Evolutionary conservation across 495 filamentous ascomycete genomes (phyloP).

Genomic region (Tuber calosporum): DNA sequence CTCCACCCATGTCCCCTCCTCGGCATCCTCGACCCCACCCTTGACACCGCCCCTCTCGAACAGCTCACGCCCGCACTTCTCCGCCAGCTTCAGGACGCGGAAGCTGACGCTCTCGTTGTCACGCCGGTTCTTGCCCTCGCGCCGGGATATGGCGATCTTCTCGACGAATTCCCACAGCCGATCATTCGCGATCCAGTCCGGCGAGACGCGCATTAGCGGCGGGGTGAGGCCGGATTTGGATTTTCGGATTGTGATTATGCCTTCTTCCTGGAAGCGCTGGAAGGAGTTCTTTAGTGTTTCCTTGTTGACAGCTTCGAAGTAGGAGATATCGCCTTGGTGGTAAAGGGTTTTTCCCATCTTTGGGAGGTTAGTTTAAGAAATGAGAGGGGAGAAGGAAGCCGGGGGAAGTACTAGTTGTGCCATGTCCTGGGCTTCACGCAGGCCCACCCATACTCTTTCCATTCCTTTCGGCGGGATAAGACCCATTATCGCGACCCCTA

Average conservation of each 20-base stretch:
- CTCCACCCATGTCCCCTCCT: neutral
- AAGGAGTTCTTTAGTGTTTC: slow-evolving; percentile 92
- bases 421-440: slow-evolving; percentile 68
- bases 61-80: slow-evolving; percentile 47
- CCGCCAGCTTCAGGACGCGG: slow-evolving; percentile 66
- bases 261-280: slow-evolving; percentile 79
- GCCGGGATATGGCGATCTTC: slow-evolving; percentile 67
- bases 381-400: neutral
- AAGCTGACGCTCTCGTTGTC: slow-evolving; percentile 84
- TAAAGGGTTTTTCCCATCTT: slow-evolving; percentile 94
- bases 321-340: slow-evolving; percentile 91
- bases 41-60: slow-evolving; percentile 44
- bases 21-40: neutral
- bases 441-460: slow-evolving; percentile 67
- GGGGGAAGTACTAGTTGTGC: slow-evolving; percentile 62
- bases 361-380: slow-evolving; percentile 30
- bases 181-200: slow-evolving; percentile 73
- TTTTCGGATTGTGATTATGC: slow-evolving; percentile 68
- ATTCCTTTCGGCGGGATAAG: slow-evolving; percentile 63
- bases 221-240: slow-evolving; percentile 50
- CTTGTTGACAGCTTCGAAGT: slow-evolving; percentile 97
- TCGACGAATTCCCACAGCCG: slow-evolving; percentile 85
- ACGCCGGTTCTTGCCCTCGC: slow-evolving; percentile 90
- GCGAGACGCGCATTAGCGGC: slow-evolving; percentile 58
- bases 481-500: slow-evolving; percentile 75